Evolutionary conservation across 108 stramenopile species (phyloP).

Genomic region (Cyclotella atomus): DNA sequence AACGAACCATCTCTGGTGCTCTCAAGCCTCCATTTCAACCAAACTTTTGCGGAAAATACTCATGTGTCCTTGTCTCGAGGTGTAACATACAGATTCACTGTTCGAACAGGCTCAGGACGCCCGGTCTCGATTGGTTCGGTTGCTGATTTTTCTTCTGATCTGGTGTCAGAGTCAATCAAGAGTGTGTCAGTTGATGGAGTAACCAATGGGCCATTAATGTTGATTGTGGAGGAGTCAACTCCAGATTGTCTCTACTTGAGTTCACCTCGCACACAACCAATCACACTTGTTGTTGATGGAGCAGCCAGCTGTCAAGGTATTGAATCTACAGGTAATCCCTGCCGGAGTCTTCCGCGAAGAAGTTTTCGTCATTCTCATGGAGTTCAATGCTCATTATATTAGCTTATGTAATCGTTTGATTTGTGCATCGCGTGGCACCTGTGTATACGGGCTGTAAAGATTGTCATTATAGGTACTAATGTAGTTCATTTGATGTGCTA

Average conservation of each 20-base stretch:
- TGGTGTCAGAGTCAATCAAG: conserved; percentile 3
- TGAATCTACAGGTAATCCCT: not conserved
- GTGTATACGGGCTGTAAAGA: too few species aligned
- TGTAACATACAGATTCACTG: conserved; percentile 39
- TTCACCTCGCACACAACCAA: not conserved
- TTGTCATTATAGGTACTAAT: too few species aligned
- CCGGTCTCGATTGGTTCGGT: not conserved
- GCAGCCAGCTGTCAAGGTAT: not conserved
- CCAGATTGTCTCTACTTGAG: not conserved
- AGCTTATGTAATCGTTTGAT: not conserved
- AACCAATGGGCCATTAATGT: conserved; percentile 3
- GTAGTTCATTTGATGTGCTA: too few species aligned
- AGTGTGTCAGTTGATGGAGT: conserved; percentile 3
- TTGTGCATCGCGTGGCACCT: too few species aligned
- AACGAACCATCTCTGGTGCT: not conserved
- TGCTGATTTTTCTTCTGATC: not conserved
- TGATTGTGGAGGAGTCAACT: not conserved
- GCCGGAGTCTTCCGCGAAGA: not conserved
- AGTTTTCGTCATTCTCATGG: not conserved
- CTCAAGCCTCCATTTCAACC: conserved; percentile 3
- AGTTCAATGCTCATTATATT: not conserved
- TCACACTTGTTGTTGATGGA: not conserved
- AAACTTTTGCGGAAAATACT: not conserved
- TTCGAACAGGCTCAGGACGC: conserved; percentile 8
- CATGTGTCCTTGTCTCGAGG: conserved; percentile 13